These are phyloP conservation scores for Camellia lanceoleosa DNA, from an alignment of 148 eudicot genomes.

Conservation along the genomic window DNA sequence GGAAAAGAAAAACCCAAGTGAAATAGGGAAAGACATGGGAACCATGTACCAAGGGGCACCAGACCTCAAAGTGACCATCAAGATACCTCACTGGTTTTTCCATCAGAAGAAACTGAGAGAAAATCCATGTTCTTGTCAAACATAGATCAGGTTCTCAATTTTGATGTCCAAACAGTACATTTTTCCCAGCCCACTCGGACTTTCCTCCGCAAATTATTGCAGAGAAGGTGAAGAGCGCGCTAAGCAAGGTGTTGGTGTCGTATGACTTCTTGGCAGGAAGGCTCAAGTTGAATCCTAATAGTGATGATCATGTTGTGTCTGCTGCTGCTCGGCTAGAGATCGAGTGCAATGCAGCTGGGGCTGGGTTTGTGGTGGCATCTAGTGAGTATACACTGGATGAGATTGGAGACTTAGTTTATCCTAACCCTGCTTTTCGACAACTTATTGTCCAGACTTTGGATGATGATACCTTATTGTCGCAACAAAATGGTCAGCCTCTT, in stretches of 20 bases:
- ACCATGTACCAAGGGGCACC: constrained; percentile 16
- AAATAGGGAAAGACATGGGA: constrained; percentile 23
- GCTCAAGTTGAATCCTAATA: constrained; percentile 42
- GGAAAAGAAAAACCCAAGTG: background rate
- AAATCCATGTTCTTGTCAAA: constrained; percentile 66
- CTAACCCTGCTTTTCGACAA: constrained; percentile 78
- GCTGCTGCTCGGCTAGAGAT: constrained; percentile 49
- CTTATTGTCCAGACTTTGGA: constrained; percentile 40
- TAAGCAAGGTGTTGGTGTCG: constrained; percentile 41
- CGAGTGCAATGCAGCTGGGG: constrained; percentile 60
- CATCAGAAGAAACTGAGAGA: constrained; percentile 40
- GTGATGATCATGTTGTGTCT: no score
- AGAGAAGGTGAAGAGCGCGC: constrained; percentile 34
- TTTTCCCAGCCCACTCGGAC: constrained; percentile 53
- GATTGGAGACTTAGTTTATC: constrained; percentile 87
- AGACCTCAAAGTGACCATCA: constrained; percentile 58
- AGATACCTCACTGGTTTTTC: constrained; percentile 45
- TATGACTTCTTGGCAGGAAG: constrained; percentile 74
- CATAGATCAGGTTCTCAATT: constrained; percentile 82
- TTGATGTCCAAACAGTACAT: constrained; percentile 80
- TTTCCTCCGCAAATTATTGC: constrained; percentile 47
- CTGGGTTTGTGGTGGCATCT: constrained; percentile 65
- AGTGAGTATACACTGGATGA: constrained; percentile 53
- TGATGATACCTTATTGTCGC: constrained; percentile 21
- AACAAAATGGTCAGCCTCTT: constrained; percentile 52